A percentile compares a stretch with the other conserved stretches of the same genome.
Evolutionary conservation across 1,284 basidiomycete genomes (phyloP).

Genomic region (Boletus albobrunnescens): DNA sequence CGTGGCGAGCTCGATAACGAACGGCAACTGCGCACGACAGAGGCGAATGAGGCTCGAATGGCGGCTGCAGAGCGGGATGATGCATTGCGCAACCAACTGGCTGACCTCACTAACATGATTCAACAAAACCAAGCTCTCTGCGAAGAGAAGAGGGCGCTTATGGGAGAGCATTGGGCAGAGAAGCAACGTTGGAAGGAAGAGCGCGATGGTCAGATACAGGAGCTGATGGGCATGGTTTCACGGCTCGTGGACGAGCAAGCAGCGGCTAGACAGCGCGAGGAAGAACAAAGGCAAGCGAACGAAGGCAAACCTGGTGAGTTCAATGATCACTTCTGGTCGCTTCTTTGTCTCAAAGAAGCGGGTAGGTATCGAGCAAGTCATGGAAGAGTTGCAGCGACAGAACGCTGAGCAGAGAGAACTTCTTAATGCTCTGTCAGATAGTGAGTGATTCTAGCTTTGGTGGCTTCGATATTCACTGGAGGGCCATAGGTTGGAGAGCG

Average conservation of each 20-base stretch:
- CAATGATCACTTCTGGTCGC: neutral
- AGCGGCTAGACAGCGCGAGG: constrained; percentile 44
- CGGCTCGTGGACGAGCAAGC: constrained; percentile 53
- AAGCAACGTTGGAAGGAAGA: constrained; percentile 51
- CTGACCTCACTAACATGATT: constrained; percentile 64
- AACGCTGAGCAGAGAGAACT: constrained; percentile 51
- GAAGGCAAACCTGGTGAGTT: constrained; percentile 48
- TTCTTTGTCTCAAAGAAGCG: constrained; percentile 5
- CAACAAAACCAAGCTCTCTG: constrained; percentile 58
- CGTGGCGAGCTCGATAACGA: constrained; percentile 55
- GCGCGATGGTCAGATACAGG: constrained; percentile 50
- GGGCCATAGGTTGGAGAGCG: constrained; percentile 54
- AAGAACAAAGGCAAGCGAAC: constrained; percentile 46
- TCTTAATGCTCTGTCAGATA: constrained; percentile 43
- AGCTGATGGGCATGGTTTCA: constrained; percentile 54
- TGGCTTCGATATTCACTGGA: constrained; percentile 25
- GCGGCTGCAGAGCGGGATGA: constrained; percentile 58
- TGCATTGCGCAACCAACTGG: constrained; percentile 52
- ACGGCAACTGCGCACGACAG: constrained; percentile 49
- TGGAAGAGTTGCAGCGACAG: constrained; percentile 50
- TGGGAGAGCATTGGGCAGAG: constrained; percentile 56
- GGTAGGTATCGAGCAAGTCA: constrained; percentile 47
- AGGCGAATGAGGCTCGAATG: constrained; percentile 54
- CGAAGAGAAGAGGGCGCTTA: constrained; percentile 50
- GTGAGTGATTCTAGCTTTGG: constrained; percentile 35